Base-by-base conservation (phyloP, 2,329 filamentous ascomycete species). In the Rhinocladiella mackenziei region DNA sequence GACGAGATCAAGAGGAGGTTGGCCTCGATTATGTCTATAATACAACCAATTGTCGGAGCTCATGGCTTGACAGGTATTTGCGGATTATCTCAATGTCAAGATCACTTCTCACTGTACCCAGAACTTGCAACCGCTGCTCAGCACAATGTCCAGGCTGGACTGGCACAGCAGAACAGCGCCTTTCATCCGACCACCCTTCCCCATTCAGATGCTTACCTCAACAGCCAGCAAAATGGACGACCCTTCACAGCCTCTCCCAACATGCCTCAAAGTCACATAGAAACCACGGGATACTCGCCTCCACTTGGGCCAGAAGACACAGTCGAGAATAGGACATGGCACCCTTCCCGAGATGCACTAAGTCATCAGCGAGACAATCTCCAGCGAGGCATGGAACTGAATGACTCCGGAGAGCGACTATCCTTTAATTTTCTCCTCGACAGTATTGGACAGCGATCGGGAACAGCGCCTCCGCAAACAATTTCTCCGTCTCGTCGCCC, bases 351-450 rank as follows among this genome's bases (percentile, higher is more conserved):
- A 36, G 56, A 64, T 20, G 65, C 65, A n/a, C 67, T 70, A 29
- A 66, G 68, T 32, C 64, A 66, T 29, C 64, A 70, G 40, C 66
- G 58, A 9, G 61, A 68, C 51, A 69, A 60, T 29, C 56, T 69
- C 33, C 55, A 57, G 28, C 53, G 52, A 23, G 74, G 74, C 28
- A 61, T 84, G 1, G 76, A 83, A 28, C 67, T 85, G 45, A 75
- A 76, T 2, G 69, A 76, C 1, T 54, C 60, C 20, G 70, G 70
- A 18, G 85, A 89, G 59, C 76, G 81, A 34, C 71, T 89, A 6
- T 83, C 81, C 4, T 76, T 92, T 22, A 83, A 81, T 45, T 89
- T 89, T 55, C 70, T 92, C 2, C 72, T 91, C 1, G 80, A 83
- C 46, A 67, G 75, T 23, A 72, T 75, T 5, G 75, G 78, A 36